Conservation (phyloP, 2,329 filamentous ascomycete species). For the Penicillium olsonii region DNA sequence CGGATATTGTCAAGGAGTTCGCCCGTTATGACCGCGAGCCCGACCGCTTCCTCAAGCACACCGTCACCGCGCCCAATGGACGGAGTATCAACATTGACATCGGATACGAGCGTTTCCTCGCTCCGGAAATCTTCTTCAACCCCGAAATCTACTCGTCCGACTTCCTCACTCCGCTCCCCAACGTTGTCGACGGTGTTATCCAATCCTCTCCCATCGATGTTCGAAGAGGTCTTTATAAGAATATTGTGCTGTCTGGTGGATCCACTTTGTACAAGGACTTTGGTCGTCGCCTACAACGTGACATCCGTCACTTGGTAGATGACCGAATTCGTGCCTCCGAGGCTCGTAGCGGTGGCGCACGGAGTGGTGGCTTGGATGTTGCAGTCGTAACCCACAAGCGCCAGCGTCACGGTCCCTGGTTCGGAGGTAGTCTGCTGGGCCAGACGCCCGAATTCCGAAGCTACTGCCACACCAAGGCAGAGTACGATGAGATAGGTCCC, state of each 20-base stretch:
- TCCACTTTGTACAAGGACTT: slow-evolving; percentile 99
- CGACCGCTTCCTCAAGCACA: slow-evolving; percentile 86
- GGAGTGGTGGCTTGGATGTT: slow-evolving; percentile 91
- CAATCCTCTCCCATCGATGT: slow-evolving; percentile 98
- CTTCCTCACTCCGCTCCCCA: slow-evolving; percentile 91
- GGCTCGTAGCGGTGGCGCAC: slow-evolving; percentile 84
- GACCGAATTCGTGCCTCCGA: slow-evolving; percentile 90
- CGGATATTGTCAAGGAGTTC: slow-evolving; percentile 99
- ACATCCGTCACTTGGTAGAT: slow-evolving; percentile 95
- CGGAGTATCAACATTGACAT: slow-evolving; percentile 85
- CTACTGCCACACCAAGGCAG: slow-evolving; percentile 90
- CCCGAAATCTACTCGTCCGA: slow-evolving; percentile 99
- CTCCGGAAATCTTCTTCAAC: slow-evolving; percentile 99
- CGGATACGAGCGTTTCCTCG: slow-evolving; percentile 96
- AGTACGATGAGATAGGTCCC: slow-evolving; percentile 95
- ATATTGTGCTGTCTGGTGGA: slow-evolving; percentile 96
- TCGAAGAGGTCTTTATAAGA: slow-evolving; percentile 96
- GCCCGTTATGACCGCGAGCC: slow-evolving; percentile 90
- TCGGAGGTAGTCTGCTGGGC: slow-evolving; percentile 91
- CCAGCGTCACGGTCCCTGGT: slow-evolving; percentile 97
- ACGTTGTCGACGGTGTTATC: slow-evolving; percentile 93
- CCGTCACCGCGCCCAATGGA: slow-evolving; percentile 81
- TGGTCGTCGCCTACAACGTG: slow-evolving; percentile 89
- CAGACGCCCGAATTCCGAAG: slow-evolving; percentile 98
- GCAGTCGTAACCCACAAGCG: slow-evolving; percentile 97